phyloP scores from a whole-genome alignment of 176 grass and related monocot species.

The Thinopyrum elongatum region DNA sequence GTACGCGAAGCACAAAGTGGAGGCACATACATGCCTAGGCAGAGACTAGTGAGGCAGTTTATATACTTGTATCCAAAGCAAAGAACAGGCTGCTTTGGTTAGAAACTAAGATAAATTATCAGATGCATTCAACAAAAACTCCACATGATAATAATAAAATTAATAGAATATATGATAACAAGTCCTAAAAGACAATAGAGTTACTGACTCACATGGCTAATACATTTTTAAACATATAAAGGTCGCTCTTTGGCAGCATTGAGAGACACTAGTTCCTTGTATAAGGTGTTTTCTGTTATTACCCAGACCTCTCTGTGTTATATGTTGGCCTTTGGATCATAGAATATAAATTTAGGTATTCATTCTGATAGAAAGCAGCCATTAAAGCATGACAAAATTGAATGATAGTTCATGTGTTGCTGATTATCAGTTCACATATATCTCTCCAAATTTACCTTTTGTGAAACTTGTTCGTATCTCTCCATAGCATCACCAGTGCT shows the following conservation, averaged over 20 bases:
- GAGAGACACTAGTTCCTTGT: not conserved
- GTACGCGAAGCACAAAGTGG: not conserved
- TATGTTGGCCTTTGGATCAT: constrained; percentile 4
- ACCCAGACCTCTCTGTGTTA: not conserved
- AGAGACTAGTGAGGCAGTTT: not conserved
- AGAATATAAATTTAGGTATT: not conserved
- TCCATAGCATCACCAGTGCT: constrained; percentile 81
- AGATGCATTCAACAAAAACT: not conserved
- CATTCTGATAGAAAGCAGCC: not conserved
- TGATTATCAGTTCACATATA: not conserved
- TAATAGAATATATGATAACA: not conserved
- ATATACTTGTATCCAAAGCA: not conserved
- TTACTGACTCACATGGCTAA: not conserved
- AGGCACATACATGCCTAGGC: not conserved
- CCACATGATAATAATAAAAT: not conserved
- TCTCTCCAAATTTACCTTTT: constrained; percentile 55
- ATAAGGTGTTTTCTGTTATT: not conserved
- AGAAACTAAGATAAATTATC: not conserved
- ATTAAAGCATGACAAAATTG: not conserved
- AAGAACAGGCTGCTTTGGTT: not conserved
- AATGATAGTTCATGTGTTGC: not conserved
- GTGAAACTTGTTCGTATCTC: constrained; percentile 68
- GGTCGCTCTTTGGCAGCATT: not conserved
- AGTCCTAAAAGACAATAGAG: not conserved
- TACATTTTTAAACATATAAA: not conserved